Base-by-base conservation (phyloP, 257 asterid species). In the Plantago ovata region DNA sequence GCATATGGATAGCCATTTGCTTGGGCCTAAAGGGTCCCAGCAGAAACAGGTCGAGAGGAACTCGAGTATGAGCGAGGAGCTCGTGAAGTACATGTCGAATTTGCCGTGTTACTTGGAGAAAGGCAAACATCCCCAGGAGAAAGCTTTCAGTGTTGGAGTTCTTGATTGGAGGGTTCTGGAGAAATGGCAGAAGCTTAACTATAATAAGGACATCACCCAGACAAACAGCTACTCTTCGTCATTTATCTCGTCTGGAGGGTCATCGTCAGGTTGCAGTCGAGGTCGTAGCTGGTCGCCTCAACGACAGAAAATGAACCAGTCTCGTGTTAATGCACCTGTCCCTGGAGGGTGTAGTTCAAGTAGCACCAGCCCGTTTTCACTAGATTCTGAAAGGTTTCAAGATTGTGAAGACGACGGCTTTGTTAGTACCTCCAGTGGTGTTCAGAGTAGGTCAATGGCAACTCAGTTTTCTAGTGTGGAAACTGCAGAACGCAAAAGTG, bases 21-120 rank as follows among this genome's bases (percentile, higher is more conserved):
- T 62, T 28, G 72, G 63, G 33, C 64, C 83, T 58, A 55, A 57
- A 55, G 76, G 56, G 38, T 56, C 56, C 24, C 69, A 54, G 61
- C 60, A 53, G 60, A 86, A 75, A 71, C 73, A 78, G 40, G 67
- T 15, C 9, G 69, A 68, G 54, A 59, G 42, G 47, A 77, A 60
- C 61, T 58, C 23, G 0, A 47, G 28, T 36, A 61, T 72, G 43
- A 74, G 72, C 41, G 91, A 81, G 64, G 95, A 87, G 75, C 74
- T 84, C 38, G 86, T 87, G n/a, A 80, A 79, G 74, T 78, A 80
- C 84, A 87, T 87, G 95, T 84, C 94, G n/a, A 78, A 72, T 70
- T 84, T 87, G 68, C 95, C 95, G 5, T 68, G 57, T 56, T 87
- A 72, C 66, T 75, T 87, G 62, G 86, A 84, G 73, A 76, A 57